Base-by-base conservation (phyloP, 129 eudicot species). In the Flaveria bidentis region DNA sequence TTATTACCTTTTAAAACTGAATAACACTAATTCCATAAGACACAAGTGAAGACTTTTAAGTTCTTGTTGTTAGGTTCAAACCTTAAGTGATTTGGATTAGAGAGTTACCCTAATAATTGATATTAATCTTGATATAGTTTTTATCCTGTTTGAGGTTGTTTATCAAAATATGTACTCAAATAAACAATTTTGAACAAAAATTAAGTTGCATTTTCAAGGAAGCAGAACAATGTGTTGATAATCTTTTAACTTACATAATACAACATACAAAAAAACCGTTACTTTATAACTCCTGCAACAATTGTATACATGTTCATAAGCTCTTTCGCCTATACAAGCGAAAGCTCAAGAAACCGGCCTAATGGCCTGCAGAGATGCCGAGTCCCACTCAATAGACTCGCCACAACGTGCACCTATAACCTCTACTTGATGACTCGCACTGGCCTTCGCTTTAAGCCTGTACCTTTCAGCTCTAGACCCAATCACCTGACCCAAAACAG, bases 381-480 rank as follows among this genome's bases (percentile, higher is more conserved):
- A 22, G 58, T 90, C 84, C 93, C 88, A 89, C 52, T 78, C 87
- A 15, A 61, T 83, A 12, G 50, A 53, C 67, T 86, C 87, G 11
- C 87, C 83, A 61, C 90, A 89, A 53, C 23, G 85, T 15, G 81
- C 92, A 71, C 79, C 81, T 0, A 53, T 72, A 33, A 47, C 78
- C 14, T 65, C 88, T 33, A 50, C 36, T 51, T 64, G 65, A 72
- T 22, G 50, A 63, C 45, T 77, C 66, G 46, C 75, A 1, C 77
- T 84, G 49, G 79, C 87, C 42, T 61, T 42, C 3, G 91, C 74
- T 57, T 87, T 87, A 45, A 94, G 76, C 11, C 97, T 85, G 45
- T 87, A 85, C 50, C 99, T 81, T 76, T 94, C 99, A 10, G 99
- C 99, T 80, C 99, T 81, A 1, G 99, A 91, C 22, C 99, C 99